These are phyloP conservation scores for Yarrowia sp. DNA, from an alignment of 805 yeast genomes.

Conservation along the genomic window DNA sequence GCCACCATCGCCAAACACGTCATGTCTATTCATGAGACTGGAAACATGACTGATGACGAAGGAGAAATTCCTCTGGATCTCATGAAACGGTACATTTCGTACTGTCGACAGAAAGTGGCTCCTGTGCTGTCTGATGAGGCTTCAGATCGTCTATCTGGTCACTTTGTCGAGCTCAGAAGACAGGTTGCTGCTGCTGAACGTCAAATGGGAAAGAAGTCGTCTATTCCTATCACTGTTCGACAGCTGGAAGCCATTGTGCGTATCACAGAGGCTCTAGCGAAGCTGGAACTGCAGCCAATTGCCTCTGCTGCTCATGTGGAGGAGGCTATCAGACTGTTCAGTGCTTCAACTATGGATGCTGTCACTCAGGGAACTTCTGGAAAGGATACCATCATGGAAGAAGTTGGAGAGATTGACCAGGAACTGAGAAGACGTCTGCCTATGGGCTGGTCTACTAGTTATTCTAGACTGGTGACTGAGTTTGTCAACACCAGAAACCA, in stretches of 20 bases:
- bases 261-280: constrained; percentile 91
- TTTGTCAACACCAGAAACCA: constrained; percentile 50
- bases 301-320: constrained; percentile 89
- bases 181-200: constrained; percentile 78
- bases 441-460: constrained; percentile 93
- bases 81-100: constrained; percentile 89
- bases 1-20: constrained; percentile 91
- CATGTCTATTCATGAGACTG: constrained; percentile 89
- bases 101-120: constrained; percentile 86
- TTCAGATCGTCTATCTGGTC: constrained; percentile 82
- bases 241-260: constrained; percentile 97
- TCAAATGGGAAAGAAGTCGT: constrained; percentile 80
- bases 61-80: constrained; percentile 87
- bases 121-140: constrained; percentile 89
- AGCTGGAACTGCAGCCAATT: constrained; percentile 73
- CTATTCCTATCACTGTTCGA: constrained; percentile 96
- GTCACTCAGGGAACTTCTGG: constrained; percentile 59
- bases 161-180: constrained; percentile 86
- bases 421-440: constrained; percentile 89
- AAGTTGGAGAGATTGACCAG: constrained; percentile 75
- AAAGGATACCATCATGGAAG: constrained; percentile 59
- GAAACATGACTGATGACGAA: constrained; percentile 49
- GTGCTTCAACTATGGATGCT: constrained; percentile 97
- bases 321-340: constrained; percentile 90
- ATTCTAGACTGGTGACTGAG: constrained; percentile 77